These are phyloP conservation scores for Prosopis cineraria DNA, from an alignment of 306 rosid species.

Conservation along the genomic window DNA sequence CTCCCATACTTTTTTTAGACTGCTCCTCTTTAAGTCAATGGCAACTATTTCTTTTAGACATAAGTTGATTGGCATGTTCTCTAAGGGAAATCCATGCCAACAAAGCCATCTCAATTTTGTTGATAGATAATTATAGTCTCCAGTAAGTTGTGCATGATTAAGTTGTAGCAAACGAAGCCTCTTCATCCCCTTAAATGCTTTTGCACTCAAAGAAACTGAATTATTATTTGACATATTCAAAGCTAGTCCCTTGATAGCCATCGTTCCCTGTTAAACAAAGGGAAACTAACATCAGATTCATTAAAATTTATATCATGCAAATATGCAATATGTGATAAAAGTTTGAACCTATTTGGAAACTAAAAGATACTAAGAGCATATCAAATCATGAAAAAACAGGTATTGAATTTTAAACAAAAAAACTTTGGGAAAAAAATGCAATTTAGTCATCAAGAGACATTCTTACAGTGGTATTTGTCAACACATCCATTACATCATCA, in stretches of 20 bases:
- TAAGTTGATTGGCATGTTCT: background rate
- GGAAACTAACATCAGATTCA: too few relatives aligned
- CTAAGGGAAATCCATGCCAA: background rate
- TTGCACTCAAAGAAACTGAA: background rate
- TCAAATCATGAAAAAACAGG: too few relatives aligned
- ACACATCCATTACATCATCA: background rate
- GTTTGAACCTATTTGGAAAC: too few relatives aligned
- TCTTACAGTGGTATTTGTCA: background rate
- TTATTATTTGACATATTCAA: background rate
- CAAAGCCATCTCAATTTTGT: background rate
- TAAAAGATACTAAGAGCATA: too few relatives aligned
- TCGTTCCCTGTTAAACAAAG: background rate
- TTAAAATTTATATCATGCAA: too few relatives aligned
- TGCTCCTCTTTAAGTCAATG: background rate
- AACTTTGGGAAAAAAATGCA: too few relatives aligned
- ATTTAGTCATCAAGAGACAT: background rate
- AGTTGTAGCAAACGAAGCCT: background rate
- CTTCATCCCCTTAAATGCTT: background rate
- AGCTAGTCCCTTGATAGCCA: background rate
- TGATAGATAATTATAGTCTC: background rate
- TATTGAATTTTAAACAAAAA: too few relatives aligned
- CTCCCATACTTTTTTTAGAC: background rate
- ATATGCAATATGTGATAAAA: too few relatives aligned
- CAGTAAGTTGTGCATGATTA: background rate
- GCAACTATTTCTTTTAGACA: background rate